A percentile compares a stretch with the other conserved stretches of the same genome.
These are phyloP conservation scores for Castanospermum australe DNA, from an alignment of 306 rosid species.

Conservation along the genomic window DNA sequence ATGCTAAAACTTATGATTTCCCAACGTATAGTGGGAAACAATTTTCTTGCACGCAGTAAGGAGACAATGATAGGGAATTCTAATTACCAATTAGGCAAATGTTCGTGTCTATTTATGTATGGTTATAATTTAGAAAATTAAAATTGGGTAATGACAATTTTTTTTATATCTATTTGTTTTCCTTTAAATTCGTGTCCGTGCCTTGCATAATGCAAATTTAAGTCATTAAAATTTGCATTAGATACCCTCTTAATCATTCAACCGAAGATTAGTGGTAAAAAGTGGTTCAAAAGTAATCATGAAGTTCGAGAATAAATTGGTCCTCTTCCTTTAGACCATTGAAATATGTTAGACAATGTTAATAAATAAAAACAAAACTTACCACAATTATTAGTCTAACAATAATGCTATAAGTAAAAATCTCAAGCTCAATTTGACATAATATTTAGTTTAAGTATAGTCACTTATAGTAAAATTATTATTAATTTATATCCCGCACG, in stretches of 20 bases:
- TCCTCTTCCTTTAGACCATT: background rate
- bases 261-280: constrained; percentile 12
- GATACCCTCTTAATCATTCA: constrained; percentile 29
- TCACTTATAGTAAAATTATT: too few species aligned
- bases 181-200: background rate
- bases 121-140: background rate
- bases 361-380: background rate
- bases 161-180: background rate
- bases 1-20: background rate
- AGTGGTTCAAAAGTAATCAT: constrained; percentile 26
- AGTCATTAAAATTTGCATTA: background rate
- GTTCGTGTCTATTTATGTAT: background rate
- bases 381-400: too few species aligned
- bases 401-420: too few species aligned
- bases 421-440: too few species aligned
- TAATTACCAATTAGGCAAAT: background rate
- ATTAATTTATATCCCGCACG: too few species aligned
- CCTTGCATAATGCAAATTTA: background rate
- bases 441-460: too few species aligned
- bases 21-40: constrained; percentile 19
- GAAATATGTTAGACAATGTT: background rate
- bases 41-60: background rate
- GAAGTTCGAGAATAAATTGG: background rate
- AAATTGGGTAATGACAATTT: background rate
- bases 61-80: constrained; percentile 2